Conservation (phyloP, 176 grass and related monocot genomes). For the Puya raimondii region DNA sequence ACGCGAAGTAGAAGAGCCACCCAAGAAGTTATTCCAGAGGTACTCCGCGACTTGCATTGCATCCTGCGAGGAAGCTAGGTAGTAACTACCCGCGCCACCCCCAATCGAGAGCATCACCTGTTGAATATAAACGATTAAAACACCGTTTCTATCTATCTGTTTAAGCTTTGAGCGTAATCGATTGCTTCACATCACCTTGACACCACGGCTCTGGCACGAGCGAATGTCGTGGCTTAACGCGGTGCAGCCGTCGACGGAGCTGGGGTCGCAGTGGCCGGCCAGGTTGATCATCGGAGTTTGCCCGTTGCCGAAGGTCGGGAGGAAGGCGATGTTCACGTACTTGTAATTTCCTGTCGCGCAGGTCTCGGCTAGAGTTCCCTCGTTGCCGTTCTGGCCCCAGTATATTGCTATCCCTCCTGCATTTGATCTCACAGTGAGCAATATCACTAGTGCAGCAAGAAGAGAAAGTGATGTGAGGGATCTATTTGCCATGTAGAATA, state of each 20-base stretch:
- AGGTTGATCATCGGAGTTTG: slow-evolving; percentile 66
- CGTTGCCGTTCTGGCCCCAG: slow-evolving; percentile 64
- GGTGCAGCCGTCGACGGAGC: slow-evolving; percentile 36
- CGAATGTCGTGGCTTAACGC: slow-evolving; percentile 34
- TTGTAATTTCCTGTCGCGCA: slow-evolving; percentile 21
- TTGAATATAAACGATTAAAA: too few species aligned
- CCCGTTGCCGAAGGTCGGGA: slow-evolving; percentile 58
- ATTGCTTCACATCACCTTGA: slow-evolving; percentile 30
- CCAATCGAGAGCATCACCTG: slow-evolving; percentile 50
- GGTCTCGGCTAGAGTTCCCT: slow-evolving; percentile 33
- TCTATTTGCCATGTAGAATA: too few species aligned
- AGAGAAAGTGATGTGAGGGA: too few species aligned
- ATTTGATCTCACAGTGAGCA: not conserved
- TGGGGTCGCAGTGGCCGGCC: slow-evolving; percentile 67
- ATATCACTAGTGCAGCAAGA: too few species aligned
- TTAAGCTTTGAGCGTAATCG: too few species aligned
- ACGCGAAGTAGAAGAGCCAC: slow-evolving; percentile 24
- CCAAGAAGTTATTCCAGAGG: slow-evolving; percentile 70
- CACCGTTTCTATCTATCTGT: too few species aligned
- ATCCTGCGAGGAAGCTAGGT: slow-evolving; percentile 32
- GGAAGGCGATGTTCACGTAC: slow-evolving; percentile 56
- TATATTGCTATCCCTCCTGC: slow-evolving; percentile 55
- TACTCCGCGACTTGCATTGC: slow-evolving; percentile 35
- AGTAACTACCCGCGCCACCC: slow-evolving; percentile 50
- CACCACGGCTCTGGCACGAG: slow-evolving; percentile 44